Evolutionary conservation across 768 basidiomycete genomes (phyloP).

Genomic region (Mycena amicta): DNA sequence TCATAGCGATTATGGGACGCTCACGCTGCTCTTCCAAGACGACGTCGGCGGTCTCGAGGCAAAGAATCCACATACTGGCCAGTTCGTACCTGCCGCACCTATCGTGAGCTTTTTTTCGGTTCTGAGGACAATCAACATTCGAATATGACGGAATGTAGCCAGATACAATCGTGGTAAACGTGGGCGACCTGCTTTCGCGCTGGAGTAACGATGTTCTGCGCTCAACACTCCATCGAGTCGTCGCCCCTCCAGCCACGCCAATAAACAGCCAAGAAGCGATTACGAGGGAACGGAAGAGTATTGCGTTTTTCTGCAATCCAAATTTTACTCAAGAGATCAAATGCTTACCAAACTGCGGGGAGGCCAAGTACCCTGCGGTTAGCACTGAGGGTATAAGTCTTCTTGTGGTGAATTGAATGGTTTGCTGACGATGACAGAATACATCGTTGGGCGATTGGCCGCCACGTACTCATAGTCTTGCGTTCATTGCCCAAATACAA

Average conservation of each 20-base stretch:
- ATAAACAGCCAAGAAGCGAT: constrained; percentile 52
- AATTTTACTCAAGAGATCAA: constrained; percentile 68
- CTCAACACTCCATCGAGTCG: constrained; percentile 83
- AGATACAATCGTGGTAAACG: constrained; percentile 81
- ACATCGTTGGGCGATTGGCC: constrained; percentile 72
- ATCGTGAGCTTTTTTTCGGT: constrained; percentile 46
- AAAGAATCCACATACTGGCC: constrained; percentile 74
- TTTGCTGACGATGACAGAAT: constrained; percentile 48
- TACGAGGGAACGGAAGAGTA: constrained; percentile 72
- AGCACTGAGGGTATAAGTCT: constrained; percentile 49
- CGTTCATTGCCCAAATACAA: too few species aligned
- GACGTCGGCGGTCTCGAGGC: constrained; percentile 83
- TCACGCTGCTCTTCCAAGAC: constrained; percentile 83
- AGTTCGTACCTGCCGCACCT: constrained; percentile 72
- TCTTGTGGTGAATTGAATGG: neutral
- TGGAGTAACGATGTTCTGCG: constrained; percentile 84
- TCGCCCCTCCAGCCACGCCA: constrained; percentile 62
- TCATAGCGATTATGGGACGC: constrained; percentile 84
- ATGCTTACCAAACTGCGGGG: constrained; percentile 70
- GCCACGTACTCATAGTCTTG: constrained; percentile 55
- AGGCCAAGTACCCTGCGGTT: constrained; percentile 67
- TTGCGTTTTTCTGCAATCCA: constrained; percentile 89
- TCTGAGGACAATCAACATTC: constrained; percentile 5
- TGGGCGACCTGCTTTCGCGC: constrained; percentile 77
- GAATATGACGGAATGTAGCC: constrained; percentile 49